These are phyloP conservation scores for Ophiocordyceps australis DNA, from an alignment of 2,329 filamentous ascomycete genomes.

Conservation along the genomic window DNA sequence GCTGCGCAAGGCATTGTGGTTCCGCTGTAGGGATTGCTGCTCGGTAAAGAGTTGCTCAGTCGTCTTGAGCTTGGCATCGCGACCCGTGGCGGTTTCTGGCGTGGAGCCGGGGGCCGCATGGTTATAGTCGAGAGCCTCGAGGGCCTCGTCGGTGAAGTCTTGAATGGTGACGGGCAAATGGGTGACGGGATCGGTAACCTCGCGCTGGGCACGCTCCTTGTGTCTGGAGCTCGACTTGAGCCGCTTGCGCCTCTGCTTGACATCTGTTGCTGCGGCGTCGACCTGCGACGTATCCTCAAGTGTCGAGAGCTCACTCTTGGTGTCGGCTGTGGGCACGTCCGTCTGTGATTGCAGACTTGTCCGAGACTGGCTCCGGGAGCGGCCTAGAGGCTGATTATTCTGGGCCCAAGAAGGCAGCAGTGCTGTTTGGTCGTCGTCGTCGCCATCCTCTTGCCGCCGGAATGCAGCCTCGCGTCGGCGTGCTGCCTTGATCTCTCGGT, in stretches of 20 bases:
- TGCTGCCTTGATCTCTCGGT: constrained; percentile 24
- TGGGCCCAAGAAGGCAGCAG: too few relatives aligned
- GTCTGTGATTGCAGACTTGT: too few relatives aligned
- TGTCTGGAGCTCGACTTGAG: constrained; percentile 27
- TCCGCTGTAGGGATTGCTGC: constrained; percentile 14
- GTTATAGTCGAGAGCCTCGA: constrained; percentile 18
- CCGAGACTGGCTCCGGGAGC: too few relatives aligned
- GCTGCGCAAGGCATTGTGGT: constrained; percentile 20
- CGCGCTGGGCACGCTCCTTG: constrained; percentile 26
- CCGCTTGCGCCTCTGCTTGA: constrained; percentile 26
- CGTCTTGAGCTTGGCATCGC: constrained; percentile 18
- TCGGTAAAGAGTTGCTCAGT: constrained; percentile 18
- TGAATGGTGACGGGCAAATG: constrained; percentile 51
- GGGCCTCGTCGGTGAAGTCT: constrained; percentile 46
- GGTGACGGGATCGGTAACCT: constrained; percentile 57
- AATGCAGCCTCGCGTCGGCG: constrained; percentile 21
- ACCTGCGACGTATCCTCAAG: constrained; percentile 20
- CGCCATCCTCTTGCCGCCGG: constrained; percentile 9
- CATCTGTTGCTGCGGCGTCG: constrained; percentile 17
- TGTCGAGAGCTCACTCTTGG: too few relatives aligned
- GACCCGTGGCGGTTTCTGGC: constrained; percentile 18
- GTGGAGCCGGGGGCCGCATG: constrained; percentile 15
- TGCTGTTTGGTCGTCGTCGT: constrained; percentile 4
- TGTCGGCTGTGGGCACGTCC: constrained; percentile 5
- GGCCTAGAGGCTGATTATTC: too few relatives aligned